Evolutionary conservation across 495 filamentous ascomycete species (phyloP).

Genomic region (Aspergillus indologenus): DNA sequence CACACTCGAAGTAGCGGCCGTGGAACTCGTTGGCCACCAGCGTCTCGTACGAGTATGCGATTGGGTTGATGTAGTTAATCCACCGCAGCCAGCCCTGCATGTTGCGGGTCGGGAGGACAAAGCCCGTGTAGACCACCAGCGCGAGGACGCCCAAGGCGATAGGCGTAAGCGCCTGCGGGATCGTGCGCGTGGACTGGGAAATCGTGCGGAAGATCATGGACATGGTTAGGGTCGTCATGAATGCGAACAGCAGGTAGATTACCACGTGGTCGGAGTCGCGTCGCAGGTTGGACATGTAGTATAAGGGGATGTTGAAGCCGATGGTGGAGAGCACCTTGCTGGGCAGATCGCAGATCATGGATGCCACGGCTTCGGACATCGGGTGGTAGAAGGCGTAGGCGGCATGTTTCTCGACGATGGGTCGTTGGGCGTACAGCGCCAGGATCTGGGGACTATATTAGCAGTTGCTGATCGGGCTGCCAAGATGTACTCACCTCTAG

Average conservation of each 20-base stretch:
- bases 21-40: conserved; percentile 54
- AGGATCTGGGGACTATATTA: conserved; percentile 44
- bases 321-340: conserved; percentile 43
- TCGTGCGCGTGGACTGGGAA: conserved; percentile 28
- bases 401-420: conserved; percentile 59
- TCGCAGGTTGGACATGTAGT: conserved; percentile 52
- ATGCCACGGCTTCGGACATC: conserved; percentile 51
- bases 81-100: conserved; percentile 41
- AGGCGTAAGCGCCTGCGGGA: conserved; percentile 35
- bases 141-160: conserved; percentile 33
- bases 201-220: conserved; percentile 39
- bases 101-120: conserved; percentile 29
- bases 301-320: conserved; percentile 49
- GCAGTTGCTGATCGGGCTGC: conserved; percentile 42
- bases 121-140: conserved; percentile 36
- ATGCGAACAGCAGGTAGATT: conserved; percentile 48
- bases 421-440: conserved; percentile 52
- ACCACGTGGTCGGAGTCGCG: conserved; percentile 44
- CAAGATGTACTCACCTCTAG: conserved; percentile 59
- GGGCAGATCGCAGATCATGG: conserved; percentile 55
- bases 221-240: conserved; percentile 51
- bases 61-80: conserved; percentile 65
- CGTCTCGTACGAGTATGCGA: conserved; percentile 42
- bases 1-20: conserved; percentile 47
- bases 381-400: conserved; percentile 62